Conservation (phyloP, 306 rosid genomes). For the Ziziphus jujuba region DNA sequence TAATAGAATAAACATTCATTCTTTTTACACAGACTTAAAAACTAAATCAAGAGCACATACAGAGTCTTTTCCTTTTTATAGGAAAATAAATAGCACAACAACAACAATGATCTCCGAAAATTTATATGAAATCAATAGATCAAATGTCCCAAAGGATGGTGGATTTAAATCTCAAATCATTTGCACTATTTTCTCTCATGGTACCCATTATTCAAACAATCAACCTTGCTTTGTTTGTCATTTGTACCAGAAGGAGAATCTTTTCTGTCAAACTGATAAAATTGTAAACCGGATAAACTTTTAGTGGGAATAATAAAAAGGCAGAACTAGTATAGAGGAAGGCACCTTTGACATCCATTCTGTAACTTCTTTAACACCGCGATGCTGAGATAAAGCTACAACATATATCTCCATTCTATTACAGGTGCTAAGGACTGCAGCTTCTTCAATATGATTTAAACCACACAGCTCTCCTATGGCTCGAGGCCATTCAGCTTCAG, state of each 20-base stretch:
- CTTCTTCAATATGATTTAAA: constrained; percentile 96
- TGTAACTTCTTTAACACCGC: constrained; percentile 95
- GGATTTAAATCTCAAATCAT: too few species aligned
- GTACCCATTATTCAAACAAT: not conserved
- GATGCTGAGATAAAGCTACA: constrained; percentile 92
- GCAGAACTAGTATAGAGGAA: not conserved
- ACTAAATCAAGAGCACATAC: not conserved
- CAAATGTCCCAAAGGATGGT: too few species aligned
- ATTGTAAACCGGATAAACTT: not conserved
- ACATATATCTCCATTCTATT: constrained; percentile 99
- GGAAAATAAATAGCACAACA: not conserved
- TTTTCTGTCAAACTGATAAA: not conserved
- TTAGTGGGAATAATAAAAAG: not conserved
- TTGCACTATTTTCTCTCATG: not conserved
- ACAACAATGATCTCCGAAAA: too few species aligned
- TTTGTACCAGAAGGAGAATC: not conserved
- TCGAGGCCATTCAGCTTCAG: constrained; percentile 99
- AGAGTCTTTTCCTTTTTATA: too few species aligned
- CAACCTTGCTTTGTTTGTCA: not conserved
- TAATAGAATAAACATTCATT: not conserved
- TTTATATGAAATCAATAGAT: too few species aligned
- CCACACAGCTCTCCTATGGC: constrained; percentile 90
- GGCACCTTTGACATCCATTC: constrained; percentile 98
- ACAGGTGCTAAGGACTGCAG: constrained; percentile 97
- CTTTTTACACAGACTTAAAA: not conserved